Evolutionary conservation across 73 alveolate genomes (phyloP).

Genomic region (Tetrahymena thermophila): DNA sequence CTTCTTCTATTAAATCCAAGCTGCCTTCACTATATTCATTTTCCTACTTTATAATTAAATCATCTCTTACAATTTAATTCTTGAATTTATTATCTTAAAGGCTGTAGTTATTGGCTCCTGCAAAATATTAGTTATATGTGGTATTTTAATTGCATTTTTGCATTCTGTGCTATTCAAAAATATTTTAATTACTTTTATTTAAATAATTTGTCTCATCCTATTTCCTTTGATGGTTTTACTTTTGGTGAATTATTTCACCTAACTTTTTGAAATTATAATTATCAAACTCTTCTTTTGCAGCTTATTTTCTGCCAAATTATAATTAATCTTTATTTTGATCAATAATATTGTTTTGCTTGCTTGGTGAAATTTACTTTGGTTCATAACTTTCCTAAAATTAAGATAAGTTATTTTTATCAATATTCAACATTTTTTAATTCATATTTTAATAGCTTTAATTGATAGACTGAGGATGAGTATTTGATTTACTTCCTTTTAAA

Average conservation of each 20-base stretch:
- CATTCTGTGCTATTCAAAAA: neutral
- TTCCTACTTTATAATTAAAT: neutral
- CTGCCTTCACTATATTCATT: neutral
- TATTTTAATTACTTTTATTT: too few relatives aligned
- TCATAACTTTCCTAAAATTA: neutral
- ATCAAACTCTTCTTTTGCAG: neutral
- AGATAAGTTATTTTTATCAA: neutral
- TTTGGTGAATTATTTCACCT: neutral
- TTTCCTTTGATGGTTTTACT: neutral
- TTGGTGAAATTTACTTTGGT: neutral
- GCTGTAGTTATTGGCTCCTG: neutral
- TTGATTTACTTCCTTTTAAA: neutral
- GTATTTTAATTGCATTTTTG: neutral
- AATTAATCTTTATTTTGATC: neutral
- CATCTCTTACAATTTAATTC: neutral
- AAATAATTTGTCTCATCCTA: neutral
- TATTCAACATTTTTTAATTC: neutral
- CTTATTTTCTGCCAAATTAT: neutral
- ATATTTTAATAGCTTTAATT: neutral
- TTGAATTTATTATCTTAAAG: neutral
- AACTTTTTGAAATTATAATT: neutral
- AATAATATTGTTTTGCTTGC: neutral
- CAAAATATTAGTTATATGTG: neutral
- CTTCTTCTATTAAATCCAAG: neutral
- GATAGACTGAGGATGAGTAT: neutral